A percentile compares a stretch with the other conserved stretches of the same genome.
Conservation (phyloP, 2,329 filamentous ascomycete species). For the Diplodia sapinea region DNA sequence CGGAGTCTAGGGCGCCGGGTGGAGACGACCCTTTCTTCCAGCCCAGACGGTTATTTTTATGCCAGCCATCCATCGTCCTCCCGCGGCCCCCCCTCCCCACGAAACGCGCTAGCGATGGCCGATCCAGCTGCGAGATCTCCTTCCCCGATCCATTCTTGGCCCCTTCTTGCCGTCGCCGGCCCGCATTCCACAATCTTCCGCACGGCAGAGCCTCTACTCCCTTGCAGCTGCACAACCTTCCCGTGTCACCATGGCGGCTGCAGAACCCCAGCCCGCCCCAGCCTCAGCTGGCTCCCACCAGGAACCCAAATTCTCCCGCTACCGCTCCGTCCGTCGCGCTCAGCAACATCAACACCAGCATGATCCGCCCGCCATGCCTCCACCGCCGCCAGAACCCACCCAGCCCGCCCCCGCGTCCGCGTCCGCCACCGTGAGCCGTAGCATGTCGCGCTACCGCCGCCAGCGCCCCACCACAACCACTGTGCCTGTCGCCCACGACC, state of each 20-base stretch:
- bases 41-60: background rate
- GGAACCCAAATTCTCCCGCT: slow-evolving; percentile 60
- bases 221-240: slow-evolving; percentile 28
- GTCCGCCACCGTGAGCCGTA: slow-evolving; percentile 41
- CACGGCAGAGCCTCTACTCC: slow-evolving; percentile 33
- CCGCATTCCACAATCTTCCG: slow-evolving; percentile 5
- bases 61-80: background rate
- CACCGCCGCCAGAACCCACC: slow-evolving; percentile 35
- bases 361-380: slow-evolving; percentile 39
- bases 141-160: slow-evolving; percentile 15
- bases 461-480: slow-evolving; percentile 40
- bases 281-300: slow-evolving; percentile 29
- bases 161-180: slow-evolving; percentile 1
- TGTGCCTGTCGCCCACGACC: slow-evolving; percentile 37
- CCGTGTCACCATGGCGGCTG: slow-evolving; percentile 36
- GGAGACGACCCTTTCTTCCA: background rate
- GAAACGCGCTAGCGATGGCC: slow-evolving; percentile 12
- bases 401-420: slow-evolving; percentile 29
- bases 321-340: slow-evolving; percentile 61
- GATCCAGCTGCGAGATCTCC: slow-evolving; percentile 5
- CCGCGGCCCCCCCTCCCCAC: background rate
- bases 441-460: slow-evolving; percentile 51
- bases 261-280: slow-evolving; percentile 37
- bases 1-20: background rate
- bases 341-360: slow-evolving; percentile 43